A percentile compares a stretch with the other conserved stretches of the same genome.
Conservation (phyloP, 495 filamentous ascomycete genomes). For the Chlorociboria aeruginascens region DNA sequence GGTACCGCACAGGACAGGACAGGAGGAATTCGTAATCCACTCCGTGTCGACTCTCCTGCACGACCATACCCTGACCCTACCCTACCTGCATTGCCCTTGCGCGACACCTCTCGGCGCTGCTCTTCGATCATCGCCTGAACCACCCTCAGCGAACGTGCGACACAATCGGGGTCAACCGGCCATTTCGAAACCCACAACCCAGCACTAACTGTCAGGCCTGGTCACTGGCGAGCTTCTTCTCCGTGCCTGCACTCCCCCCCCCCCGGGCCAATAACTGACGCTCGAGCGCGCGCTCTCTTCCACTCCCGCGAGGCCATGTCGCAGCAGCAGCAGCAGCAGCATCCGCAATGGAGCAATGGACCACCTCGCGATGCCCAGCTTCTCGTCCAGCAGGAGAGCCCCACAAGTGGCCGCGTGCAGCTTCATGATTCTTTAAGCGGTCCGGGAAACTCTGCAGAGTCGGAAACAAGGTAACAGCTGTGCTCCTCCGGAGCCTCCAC, state of each 20-base stretch:
- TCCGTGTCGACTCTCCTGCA: slow-evolving; percentile 10
- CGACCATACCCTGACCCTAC: background rate
- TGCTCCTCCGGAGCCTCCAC: background rate
- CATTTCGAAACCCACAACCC: slow-evolving; percentile 15
- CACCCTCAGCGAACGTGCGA: slow-evolving; percentile 18
- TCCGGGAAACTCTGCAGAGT: background rate
- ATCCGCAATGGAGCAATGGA: slow-evolving; percentile 19
- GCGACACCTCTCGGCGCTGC: background rate
- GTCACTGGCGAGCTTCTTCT: slow-evolving; percentile 8
- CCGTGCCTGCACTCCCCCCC: background rate
- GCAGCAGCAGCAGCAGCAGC: slow-evolving; percentile 20
- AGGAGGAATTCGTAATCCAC: slow-evolving; percentile 11
- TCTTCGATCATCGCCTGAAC: slow-evolving; percentile 17
- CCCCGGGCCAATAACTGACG: slow-evolving; percentile 10
- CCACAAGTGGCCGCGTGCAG: slow-evolving; percentile 17
- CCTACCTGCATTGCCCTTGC: background rate
- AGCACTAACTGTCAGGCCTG: slow-evolving; percentile 11
- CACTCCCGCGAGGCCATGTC: slow-evolving; percentile 18
- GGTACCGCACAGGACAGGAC: too few relatives aligned
- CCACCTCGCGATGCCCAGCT: slow-evolving; percentile 12
- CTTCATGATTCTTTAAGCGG: slow-evolving; percentile 12
- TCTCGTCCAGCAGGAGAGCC: slow-evolving; percentile 16
- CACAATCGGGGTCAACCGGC: slow-evolving; percentile 12
- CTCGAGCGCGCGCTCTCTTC: background rate
- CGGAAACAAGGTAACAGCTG: slow-evolving; percentile 13